Percentiles rank a stretch among this genome's conserved stretches.
phyloP scores from a whole-genome alignment of 1,139 yeast species.

The Suhomyces chickasaworum region DNA sequence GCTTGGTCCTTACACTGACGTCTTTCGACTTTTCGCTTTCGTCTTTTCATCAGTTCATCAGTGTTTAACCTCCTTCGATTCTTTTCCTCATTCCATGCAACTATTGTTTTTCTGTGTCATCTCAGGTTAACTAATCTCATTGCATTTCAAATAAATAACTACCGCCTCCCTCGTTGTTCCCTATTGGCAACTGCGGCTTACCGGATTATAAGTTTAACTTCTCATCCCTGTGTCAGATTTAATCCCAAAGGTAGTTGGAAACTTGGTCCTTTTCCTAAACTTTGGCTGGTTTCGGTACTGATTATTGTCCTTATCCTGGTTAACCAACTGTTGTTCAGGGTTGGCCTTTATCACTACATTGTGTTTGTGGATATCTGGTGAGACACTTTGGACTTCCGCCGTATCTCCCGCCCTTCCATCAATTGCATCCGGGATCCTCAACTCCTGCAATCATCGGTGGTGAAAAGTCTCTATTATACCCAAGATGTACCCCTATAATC shows the following conservation, averaged over 20 bases:
- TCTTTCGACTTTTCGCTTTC: too few species aligned
- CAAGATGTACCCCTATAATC: neutral
- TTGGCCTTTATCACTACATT: neutral
- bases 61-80: neutral
- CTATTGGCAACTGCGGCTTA: neutral
- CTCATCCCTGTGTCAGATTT: conserved; percentile 2
- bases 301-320: neutral
- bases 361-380: too few species aligned
- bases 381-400: neutral
- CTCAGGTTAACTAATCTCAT: neutral
- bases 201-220: too few species aligned
- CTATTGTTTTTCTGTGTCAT: neutral
- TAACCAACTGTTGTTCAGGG: neutral
- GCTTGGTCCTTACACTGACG: too few species aligned
- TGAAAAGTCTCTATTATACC: neutral
- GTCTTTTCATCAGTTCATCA: neutral
- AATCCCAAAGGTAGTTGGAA: neutral
- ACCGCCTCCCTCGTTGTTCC: neutral
- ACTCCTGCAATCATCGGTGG: neutral
- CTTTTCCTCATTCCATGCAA: neutral
- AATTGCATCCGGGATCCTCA: neutral
- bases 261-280: neutral
- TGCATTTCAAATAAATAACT: conserved; percentile 1
- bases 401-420: neutral
- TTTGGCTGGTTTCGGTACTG: too few species aligned